phyloP scores from a whole-genome alignment of 768 basidiomycete genomes.

The Mycena maculata region DNA sequence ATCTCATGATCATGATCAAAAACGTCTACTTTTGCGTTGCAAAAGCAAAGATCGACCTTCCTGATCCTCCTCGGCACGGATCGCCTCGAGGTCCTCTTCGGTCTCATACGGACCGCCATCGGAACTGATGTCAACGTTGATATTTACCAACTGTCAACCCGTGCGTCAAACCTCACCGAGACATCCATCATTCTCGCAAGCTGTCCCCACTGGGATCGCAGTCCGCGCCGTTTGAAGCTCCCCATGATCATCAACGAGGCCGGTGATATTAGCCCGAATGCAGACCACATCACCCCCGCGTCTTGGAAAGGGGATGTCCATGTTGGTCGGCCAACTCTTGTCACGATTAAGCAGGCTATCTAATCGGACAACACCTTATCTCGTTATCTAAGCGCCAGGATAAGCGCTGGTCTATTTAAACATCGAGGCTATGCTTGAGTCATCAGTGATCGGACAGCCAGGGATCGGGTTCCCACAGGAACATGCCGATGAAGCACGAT shows the following conservation, averaged over 20 bases:
- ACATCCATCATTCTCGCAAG: constrained; percentile 49
- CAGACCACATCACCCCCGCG: constrained; percentile 51
- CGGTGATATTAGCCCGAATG: constrained; percentile 34
- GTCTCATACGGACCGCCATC: constrained; percentile 48
- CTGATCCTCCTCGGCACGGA: constrained; percentile 55
- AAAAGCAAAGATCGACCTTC: constrained; percentile 49
- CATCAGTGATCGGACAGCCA: too few species aligned
- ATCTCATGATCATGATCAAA: constrained; percentile 53
- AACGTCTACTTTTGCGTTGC: constrained; percentile 53
- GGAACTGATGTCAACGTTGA: constrained; percentile 48
- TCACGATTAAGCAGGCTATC: too few species aligned
- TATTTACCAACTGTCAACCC: constrained; percentile 36
- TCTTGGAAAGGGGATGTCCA: constrained; percentile 48
- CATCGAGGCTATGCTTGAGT: too few species aligned
- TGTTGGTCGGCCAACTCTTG: too few species aligned
- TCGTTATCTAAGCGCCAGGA: too few species aligned
- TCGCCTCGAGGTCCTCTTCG: constrained; percentile 49
- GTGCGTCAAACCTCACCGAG: constrained; percentile 46
- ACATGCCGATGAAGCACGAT: too few species aligned
- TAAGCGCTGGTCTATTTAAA: too few species aligned
- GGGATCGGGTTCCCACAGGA: too few species aligned
- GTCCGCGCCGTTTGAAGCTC: constrained; percentile 47
- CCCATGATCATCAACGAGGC: constrained; percentile 39
- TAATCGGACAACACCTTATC: too few species aligned
- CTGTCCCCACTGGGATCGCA: constrained; percentile 52